phyloP scores from a whole-genome alignment of 2,329 filamentous ascomycete species.

The Colletotrichum camelliae region DNA sequence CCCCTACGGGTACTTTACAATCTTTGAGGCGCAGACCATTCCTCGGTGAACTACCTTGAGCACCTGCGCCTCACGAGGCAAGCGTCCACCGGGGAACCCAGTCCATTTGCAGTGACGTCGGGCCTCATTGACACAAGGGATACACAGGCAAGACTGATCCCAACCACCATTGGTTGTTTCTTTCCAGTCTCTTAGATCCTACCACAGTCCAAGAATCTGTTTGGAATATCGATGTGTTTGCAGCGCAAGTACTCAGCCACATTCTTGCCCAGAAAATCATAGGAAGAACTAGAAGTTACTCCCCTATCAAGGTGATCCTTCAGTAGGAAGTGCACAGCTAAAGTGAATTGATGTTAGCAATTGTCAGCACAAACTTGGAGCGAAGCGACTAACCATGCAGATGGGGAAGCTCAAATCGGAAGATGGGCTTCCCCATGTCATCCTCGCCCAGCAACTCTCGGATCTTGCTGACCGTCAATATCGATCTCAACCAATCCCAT shows the following conservation, averaged over 20 bases:
- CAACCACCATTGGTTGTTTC: background rate
- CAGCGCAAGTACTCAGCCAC: slow-evolving; percentile 32
- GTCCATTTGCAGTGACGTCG: background rate
- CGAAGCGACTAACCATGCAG: background rate
- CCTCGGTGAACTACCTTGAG: background rate
- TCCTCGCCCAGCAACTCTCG: slow-evolving; percentile 42
- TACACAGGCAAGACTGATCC: background rate
- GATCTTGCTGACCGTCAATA: slow-evolving; percentile 45
- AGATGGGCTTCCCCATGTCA: slow-evolving; percentile 40
- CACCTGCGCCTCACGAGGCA: background rate
- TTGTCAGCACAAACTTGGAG: no score
- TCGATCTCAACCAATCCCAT: slow-evolving; percentile 34
- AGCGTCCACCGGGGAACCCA: background rate
- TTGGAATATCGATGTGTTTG: slow-evolving; percentile 32
- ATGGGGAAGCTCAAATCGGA: slow-evolving; percentile 49
- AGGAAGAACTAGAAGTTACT: slow-evolving; percentile 23
- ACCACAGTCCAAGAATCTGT: slow-evolving; percentile 30
- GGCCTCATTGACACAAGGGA: background rate
- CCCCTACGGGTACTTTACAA: background rate
- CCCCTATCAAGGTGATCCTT: slow-evolving; percentile 42
- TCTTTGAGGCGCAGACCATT: background rate
- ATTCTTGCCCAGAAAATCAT: slow-evolving; percentile 37
- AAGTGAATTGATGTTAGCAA: background rate
- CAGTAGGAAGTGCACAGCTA: slow-evolving; percentile 40
- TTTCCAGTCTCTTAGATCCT: background rate